Percentiles rank a stretch among this genome's conserved stretches.
These are phyloP conservation scores for Kwoniella europaea DNA, from an alignment of 768 basidiomycete genomes.

Conservation along the genomic window DNA sequence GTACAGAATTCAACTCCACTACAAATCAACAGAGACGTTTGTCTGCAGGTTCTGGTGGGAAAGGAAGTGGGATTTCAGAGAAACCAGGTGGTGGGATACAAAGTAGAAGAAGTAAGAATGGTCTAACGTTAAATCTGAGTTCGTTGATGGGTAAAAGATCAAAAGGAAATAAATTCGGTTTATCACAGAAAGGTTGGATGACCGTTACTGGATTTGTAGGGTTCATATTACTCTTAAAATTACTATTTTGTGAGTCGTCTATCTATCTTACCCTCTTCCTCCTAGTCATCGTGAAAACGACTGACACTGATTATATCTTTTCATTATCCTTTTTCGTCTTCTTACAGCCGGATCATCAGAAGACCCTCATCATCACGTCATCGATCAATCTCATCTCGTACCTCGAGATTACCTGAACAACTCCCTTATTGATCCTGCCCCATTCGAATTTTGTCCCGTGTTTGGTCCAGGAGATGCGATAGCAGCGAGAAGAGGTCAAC, in stretches of 20 bases:
- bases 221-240: conserved; percentile 37
- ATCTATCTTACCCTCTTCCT: neutral
- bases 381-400: conserved; percentile 45
- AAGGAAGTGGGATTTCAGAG: neutral
- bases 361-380: conserved; percentile 24
- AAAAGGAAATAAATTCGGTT: conserved; percentile 20
- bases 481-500: conserved; percentile 75
- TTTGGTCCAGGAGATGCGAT: conserved; percentile 82
- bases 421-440: conserved; percentile 62
- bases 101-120: conserved; percentile 21
- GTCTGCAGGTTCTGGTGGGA: conserved; percentile 3
- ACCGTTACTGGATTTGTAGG: conserved; percentile 35
- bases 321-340: neutral
- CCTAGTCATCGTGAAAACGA: too few species aligned
- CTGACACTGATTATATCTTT: too few species aligned
- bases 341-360: conserved; percentile 18
- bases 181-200: conserved; percentile 47
- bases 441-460: conserved; percentile 89
- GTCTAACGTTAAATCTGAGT: conserved; percentile 20
- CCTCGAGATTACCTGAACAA: conserved; percentile 84
- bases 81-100: conserved; percentile 19
- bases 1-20: conserved; percentile 1
- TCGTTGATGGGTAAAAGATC: conserved; percentile 3
- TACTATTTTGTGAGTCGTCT: conserved; percentile 40
- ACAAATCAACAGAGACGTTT: conserved; percentile 15